Conservation (phyloP, 306 rosid genomes). For the Vigna reflexopilosa region DNA sequence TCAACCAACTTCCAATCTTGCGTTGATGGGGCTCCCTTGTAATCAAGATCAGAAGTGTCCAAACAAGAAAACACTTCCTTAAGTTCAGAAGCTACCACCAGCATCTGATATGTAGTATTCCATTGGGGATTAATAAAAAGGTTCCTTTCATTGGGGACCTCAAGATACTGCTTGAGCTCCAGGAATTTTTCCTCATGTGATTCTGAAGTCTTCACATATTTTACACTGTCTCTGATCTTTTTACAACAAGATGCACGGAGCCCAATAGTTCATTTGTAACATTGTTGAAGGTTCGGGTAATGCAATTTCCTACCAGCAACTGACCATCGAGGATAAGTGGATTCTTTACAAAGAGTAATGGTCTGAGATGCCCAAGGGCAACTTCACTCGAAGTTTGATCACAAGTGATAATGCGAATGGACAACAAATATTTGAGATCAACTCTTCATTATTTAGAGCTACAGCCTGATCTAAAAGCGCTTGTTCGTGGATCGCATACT, state of each 20-base stretch:
- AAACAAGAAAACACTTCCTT: conserved; percentile 88
- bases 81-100: conserved; percentile 79
- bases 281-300: conserved; percentile 75
- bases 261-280: conserved; percentile 69
- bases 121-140: conserved; percentile 78
- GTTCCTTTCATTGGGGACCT: conserved; percentile 82
- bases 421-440: conserved; percentile 68
- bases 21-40: conserved; percentile 71
- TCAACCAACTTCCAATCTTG: conserved; percentile 90
- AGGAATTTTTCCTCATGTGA: conserved; percentile 84
- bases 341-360: conserved; percentile 75
- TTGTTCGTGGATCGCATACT: conserved; percentile 81
- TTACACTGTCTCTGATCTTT: conserved; percentile 78
- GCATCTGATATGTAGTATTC: conserved; percentile 91
- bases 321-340: conserved; percentile 84
- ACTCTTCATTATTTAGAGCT: conserved; percentile 86
- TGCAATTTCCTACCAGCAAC: conserved; percentile 74
- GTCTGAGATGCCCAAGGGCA: conserved; percentile 74
- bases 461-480: conserved; percentile 80
- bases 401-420: conserved; percentile 47
- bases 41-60: conserved; percentile 88
- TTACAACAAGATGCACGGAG: conserved; percentile 57
- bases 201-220: conserved; percentile 89
- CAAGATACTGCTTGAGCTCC: conserved; percentile 82
- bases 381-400: conserved; percentile 57